Percentiles rank a stretch among this genome's conserved stretches.
phyloP scores from a whole-genome alignment of 2,329 filamentous ascomycete genomes.

The Neofusicoccum umdonicola region DNA sequence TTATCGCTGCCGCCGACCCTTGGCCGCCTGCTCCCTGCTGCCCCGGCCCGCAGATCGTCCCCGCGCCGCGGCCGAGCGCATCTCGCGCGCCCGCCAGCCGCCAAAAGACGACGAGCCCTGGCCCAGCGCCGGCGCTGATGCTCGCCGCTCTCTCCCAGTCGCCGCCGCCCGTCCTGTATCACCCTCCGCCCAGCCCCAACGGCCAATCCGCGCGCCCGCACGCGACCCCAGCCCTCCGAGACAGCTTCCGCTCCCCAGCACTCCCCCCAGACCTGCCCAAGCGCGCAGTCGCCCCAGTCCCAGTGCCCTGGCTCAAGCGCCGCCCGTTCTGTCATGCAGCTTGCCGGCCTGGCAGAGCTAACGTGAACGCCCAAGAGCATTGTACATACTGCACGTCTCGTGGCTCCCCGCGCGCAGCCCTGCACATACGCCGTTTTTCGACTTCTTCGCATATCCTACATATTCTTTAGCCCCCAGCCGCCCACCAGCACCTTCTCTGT shows the following conservation, averaged over 20 bases:
- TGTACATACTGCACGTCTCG: constrained; percentile 18
- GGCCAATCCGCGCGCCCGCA: constrained; percentile 1
- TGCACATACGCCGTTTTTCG: constrained; percentile 18
- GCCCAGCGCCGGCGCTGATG: not conserved
- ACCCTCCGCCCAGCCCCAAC: not conserved
- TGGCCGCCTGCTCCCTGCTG: not conserved
- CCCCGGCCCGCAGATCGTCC: not conserved
- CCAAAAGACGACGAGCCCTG: not conserved
- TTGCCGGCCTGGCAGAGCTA: constrained; percentile 16
- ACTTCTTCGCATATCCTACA: constrained; percentile 16
- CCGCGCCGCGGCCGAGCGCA: not conserved
- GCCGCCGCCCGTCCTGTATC: not conserved
- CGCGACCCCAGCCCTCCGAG: not conserved
- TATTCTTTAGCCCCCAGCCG: constrained; percentile 12
- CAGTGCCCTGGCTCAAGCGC: constrained; percentile 7
- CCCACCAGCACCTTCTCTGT: not conserved
- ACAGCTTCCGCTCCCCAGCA: constrained; percentile 14
- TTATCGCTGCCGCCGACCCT: not conserved
- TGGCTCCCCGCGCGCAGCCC: constrained; percentile 5
- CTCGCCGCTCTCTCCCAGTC: not conserved
- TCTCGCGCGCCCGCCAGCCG: not conserved
- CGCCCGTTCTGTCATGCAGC: constrained; percentile 15
- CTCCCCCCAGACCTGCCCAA: not conserved
- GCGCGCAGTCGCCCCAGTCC: constrained; percentile 2
- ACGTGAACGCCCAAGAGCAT: constrained; percentile 8